Evolutionary conservation across 106 monocot species (phyloP), one percentile per base, ranked within the genome.

Genomic region (Dioscorea dumetorum): DNA sequence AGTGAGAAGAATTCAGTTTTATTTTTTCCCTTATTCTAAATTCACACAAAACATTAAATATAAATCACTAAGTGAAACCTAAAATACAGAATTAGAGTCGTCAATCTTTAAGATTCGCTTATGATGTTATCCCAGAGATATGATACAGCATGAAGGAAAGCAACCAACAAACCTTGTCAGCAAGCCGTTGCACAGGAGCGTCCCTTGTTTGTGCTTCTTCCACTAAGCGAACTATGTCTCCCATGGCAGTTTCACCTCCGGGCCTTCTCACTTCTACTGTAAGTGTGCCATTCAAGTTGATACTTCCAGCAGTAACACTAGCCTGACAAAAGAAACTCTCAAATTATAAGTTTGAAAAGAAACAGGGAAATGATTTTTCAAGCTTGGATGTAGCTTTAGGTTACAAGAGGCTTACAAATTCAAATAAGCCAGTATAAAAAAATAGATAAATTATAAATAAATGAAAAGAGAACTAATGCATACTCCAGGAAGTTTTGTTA

Each of bases 171-270:
- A 91, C 97, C 99, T 90, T 90, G 82, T 99, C 99, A 75, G 99
- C 99, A 22, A 99, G 72, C 16, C 93, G 76, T 73, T 99, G 99
- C 22, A 99, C 90, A 72, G 99, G 99, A 57, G 93, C 99, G 73
- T 90, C 90, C 73, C 93, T 90, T 58, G 85, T 72, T 61, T 99
- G 99, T 77, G 99, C 99, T 77, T 99, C 92, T 78, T 99, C 99
- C 12, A 99, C 99, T 71, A 99, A 79, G 62, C 93, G 93, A 73
- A 99, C 75, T 67, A 99, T 99, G 72, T 99, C 93, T 58, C 74
- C 87, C 99, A 99, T 99, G 48, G 74, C 85, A 70, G 99, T 99
- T 82, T 92, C 93, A 64, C 99, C 99, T 70, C 99, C 99, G 63
- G 89, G 90, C 70, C 87, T 87, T 85, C 72, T 93, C 33, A 99